These are phyloP conservation scores for Spinellus fusiger DNA, from an alignment of 192 early-diverging fungal genomes.

Conservation along the genomic window DNA sequence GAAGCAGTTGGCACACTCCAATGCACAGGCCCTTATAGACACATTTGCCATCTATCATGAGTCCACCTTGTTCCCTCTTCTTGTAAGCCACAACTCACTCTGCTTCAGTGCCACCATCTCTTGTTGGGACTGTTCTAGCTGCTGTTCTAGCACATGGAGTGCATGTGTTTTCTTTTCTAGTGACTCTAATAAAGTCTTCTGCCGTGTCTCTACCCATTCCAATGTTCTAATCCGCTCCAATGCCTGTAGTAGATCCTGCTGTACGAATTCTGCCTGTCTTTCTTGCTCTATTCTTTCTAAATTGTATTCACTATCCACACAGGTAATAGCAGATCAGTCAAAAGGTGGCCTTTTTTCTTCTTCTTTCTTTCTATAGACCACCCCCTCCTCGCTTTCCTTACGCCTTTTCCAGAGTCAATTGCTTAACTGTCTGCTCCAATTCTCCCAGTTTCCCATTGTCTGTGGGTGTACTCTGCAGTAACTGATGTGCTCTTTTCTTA, in stretches of 20 bases:
- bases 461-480: constrained; percentile 30
- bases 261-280: constrained; percentile 12
- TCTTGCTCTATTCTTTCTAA: constrained; percentile 12
- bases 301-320: constrained; percentile 14
- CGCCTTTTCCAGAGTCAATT: constrained; percentile 25
- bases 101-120: constrained; percentile 15
- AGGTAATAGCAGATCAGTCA: constrained; percentile 3
- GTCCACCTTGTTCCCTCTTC: too few relatives aligned
- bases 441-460: constrained; percentile 8
- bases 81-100: constrained; percentile 17
- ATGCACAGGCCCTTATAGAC: too few relatives aligned
- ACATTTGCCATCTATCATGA: too few relatives aligned
- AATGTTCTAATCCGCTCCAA: constrained; percentile 26
- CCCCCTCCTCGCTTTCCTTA: neutral
- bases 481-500: constrained; percentile 43
- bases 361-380: too few relatives aligned
- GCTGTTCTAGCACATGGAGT: constrained; percentile 8
- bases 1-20: too few relatives aligned
- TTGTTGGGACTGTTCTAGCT: neutral
- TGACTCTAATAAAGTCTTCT: constrained; percentile 6
- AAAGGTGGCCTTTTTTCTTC: too few relatives aligned
- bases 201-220: constrained; percentile 16
- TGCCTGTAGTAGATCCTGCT: constrained; percentile 28
- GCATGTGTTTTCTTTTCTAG: constrained; percentile 2
- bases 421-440: constrained; percentile 22